Conservation (phyloP, 163 green algal species). For the Volvox carteri region DNA sequence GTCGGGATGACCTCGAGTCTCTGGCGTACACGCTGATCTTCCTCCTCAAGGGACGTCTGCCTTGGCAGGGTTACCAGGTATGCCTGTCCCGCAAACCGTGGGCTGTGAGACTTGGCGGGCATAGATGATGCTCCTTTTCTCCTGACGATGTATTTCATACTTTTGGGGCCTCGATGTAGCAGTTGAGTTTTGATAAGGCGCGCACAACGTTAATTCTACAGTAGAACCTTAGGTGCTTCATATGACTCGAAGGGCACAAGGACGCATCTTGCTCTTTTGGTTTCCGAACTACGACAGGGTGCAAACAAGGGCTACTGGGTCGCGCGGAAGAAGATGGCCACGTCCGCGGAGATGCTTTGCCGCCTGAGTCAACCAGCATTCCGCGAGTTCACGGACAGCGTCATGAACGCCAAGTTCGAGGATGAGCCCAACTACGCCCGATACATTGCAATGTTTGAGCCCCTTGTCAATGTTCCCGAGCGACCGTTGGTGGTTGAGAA, state of each 20-base stretch:
- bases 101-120: no score
- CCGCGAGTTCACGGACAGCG: slow-evolving; percentile 89
- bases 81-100: no score
- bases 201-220: no score
- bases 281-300: no score
- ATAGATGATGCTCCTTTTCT: no score
- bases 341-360: slow-evolving; percentile 95
- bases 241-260: no score
- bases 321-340: slow-evolving; percentile 99
- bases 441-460: slow-evolving; percentile 93
- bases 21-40: slow-evolving; percentile 99
- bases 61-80: slow-evolving; percentile 98
- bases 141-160: no score
- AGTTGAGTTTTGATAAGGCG: no score
- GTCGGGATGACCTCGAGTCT: slow-evolving; percentile 97
- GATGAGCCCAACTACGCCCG: slow-evolving; percentile 61
- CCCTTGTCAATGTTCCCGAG: slow-evolving; percentile 83
- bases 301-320: slow-evolving; percentile 99
- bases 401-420: slow-evolving; percentile 68
- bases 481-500: slow-evolving; percentile 91
- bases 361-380: slow-evolving; percentile 92
- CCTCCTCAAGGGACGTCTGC: slow-evolving; percentile 94
- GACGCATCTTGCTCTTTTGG: no score
- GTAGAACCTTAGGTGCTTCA: no score
- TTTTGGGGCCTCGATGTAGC: no score